Evolutionary conservation across 352 stramenopile species (phyloP), one percentile per base, ranked within the genome.

Genomic region (Globisporangium cylindrosporum): DNA sequence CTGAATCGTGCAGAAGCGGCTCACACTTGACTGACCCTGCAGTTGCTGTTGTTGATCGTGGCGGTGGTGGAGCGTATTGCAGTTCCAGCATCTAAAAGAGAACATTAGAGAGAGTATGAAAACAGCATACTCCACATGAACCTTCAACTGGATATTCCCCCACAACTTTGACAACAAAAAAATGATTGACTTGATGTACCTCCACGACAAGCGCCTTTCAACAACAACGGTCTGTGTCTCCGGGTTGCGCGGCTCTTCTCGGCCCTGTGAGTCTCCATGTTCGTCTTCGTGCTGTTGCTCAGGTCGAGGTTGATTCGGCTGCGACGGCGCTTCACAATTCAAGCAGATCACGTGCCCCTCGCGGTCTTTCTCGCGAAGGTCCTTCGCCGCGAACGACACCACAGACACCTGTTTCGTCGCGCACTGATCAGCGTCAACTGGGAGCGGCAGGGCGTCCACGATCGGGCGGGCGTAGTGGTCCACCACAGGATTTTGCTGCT

Each of bases 301-400:
- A 6, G 3, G 22, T 57, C 1, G 22, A 15, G 41, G 41, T 1
- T 22, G 41, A 22, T 22, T 59, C 20, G 18, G 54, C 27, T 59
- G 32, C 3, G 59, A 69, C n/a, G 64, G 64, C n/a, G 64, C 64
- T 2, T 46, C 48, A 32, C 64, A 69, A 15, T 27, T 57, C 12
- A 25, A 4, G 4, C 64, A 69, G 7, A 69, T 59, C 64, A 46
- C 29, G 10, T 58, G 57, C 9, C 24, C 36, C 18, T 38, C 54
- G 20, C 38, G 64, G 27, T 69, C 64, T 10, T 27, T 46, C 15
- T 48, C 64, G 41, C 41, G 38, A 1, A 69, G 25, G 22, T 69
- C 54, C 15, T 22, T 22, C 20, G 54, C 41, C 9, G 41, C 6
- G n/a, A 69, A 69, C 43, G 25, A 57, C 41, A 63, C 20, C 57